Evolutionary conservation across 2,329 filamentous ascomycete genomes (phyloP).

Genomic region (Lithohypha guttulata): DNA sequence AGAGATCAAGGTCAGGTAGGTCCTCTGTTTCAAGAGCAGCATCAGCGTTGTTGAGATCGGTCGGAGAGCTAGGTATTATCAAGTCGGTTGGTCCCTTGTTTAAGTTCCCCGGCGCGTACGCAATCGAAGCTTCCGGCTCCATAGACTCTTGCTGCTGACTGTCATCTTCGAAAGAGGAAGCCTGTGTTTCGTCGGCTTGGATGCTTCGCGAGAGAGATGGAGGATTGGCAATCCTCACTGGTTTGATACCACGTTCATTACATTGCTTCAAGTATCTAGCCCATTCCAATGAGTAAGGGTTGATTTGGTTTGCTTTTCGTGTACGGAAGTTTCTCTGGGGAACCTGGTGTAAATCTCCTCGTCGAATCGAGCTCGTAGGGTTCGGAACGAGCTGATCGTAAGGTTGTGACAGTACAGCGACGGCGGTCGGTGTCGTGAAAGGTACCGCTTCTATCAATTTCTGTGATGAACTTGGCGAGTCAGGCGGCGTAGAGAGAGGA

Average conservation of each 20-base stretch:
- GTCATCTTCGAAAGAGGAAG: slow-evolving; percentile 24
- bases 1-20: no score
- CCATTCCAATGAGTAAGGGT: slow-evolving; percentile 38
- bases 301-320: slow-evolving; percentile 38
- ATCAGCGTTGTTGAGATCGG: no score
- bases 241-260: slow-evolving; percentile 33
- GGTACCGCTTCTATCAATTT: no score
- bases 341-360: no score
- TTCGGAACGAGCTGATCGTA: slow-evolving; percentile 13
- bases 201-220: slow-evolving; percentile 5
- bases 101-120: no score
- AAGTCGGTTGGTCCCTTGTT: no score
- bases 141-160: slow-evolving; percentile 20
- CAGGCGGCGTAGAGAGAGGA: slow-evolving; percentile 17
- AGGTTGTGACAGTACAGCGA: slow-evolving; percentile 7
- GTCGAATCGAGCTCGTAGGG: no score
- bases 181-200: slow-evolving; percentile 13
- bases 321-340: slow-evolving; percentile 26
- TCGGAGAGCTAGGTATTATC: no score
- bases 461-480: slow-evolving; percentile 13
- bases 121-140: no score
- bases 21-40: no score
- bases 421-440: neutral
- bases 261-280: slow-evolving; percentile 34
- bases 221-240: slow-evolving; percentile 26